These are phyloP conservation scores for Tolypocladium ophioglossoides DNA, from an alignment of 2,329 filamentous ascomycete genomes.

Conservation along the genomic window DNA sequence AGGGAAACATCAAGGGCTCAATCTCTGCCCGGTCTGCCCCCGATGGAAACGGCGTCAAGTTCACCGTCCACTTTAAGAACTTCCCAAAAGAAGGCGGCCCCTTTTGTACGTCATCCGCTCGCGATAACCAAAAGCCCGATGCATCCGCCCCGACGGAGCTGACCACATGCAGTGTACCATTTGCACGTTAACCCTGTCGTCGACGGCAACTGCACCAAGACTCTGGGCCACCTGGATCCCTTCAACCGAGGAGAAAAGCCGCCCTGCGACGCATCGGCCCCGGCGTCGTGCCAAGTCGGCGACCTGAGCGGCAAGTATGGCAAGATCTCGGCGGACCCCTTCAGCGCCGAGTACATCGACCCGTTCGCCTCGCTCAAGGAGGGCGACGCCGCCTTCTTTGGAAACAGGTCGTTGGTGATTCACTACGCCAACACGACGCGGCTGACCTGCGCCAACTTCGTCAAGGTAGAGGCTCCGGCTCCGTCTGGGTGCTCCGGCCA, in stretches of 20 bases:
- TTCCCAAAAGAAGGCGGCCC: constrained; percentile 46
- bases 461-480: constrained; percentile 6
- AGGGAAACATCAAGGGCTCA: constrained; percentile 30
- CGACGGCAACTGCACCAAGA: constrained; percentile 60
- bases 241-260: constrained; percentile 52
- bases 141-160: neutral
- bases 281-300: constrained; percentile 62
- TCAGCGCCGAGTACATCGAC: constrained; percentile 41
- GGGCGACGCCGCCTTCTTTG: constrained; percentile 47
- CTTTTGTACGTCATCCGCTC: constrained; percentile 39
- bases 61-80: constrained; percentile 45
- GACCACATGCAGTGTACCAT: constrained; percentile 49
- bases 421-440: constrained; percentile 55
- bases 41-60: constrained; percentile 43
- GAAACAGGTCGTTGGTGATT: constrained; percentile 53
- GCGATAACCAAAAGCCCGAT: neutral
- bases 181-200: constrained; percentile 53
- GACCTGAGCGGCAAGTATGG: constrained; percentile 69
- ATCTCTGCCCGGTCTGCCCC: constrained; percentile 35
- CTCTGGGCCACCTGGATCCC: constrained; percentile 61
- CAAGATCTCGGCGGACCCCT: constrained; percentile 41
- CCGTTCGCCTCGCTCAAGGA: constrained; percentile 43
- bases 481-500: neutral
- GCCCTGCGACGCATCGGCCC: constrained; percentile 44
- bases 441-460: constrained; percentile 55